phyloP scores from a whole-genome alignment of 1,284 basidiomycete genomes.

The Termitomyces sp. region DNA sequence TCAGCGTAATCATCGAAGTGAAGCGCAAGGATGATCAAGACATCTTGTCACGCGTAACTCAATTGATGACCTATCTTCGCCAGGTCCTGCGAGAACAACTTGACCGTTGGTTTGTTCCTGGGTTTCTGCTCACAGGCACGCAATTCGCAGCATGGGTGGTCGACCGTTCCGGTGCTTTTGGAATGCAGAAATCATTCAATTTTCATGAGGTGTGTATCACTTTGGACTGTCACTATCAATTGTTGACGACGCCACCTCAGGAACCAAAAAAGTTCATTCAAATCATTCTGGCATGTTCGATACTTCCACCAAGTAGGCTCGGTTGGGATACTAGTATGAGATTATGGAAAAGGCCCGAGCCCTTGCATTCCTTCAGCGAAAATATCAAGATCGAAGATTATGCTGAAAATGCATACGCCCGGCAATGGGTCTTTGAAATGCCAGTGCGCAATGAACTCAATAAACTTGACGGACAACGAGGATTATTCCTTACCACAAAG shows the following conservation, averaged over 20 bases:
- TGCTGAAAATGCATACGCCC: neutral
- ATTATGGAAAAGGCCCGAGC: neutral
- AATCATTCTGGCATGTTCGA: neutral
- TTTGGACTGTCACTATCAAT: neutral
- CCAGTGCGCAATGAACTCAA: neutral
- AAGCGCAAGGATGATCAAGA: neutral
- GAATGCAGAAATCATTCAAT: neutral
- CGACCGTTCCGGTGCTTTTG: neutral
- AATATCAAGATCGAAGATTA: neutral
- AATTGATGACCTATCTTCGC: neutral
- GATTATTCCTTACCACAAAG: neutral
- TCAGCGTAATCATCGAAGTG: neutral
- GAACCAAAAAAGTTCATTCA: neutral
- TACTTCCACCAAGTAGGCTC: neutral
- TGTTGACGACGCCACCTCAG: neutral
- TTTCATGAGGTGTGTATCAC: neutral
- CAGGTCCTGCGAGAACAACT: conserved; percentile 1
- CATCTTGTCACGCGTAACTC: neutral
- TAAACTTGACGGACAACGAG: neutral
- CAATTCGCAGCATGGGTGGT: neutral
- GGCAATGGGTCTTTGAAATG: neutral
- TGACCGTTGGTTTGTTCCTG: neutral
- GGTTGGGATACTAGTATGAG: neutral
- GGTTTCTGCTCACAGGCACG: neutral
- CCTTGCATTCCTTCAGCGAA: neutral